These are phyloP conservation scores for Fremontodendron californicum DNA, from an alignment of 345 rosid genomes.

Conservation along the genomic window DNA sequence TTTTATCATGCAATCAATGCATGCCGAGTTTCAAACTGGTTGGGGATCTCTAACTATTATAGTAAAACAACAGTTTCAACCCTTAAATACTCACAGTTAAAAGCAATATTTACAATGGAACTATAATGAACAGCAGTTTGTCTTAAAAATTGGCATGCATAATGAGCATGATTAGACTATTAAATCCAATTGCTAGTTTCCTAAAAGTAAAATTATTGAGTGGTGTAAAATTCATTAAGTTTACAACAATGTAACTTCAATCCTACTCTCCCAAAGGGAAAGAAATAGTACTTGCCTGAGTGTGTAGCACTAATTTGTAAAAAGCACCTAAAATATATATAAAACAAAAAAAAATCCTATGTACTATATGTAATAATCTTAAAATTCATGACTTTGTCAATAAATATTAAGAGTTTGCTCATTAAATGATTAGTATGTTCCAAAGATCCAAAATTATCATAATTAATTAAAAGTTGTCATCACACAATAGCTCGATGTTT, in stretches of 20 bases:
- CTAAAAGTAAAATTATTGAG: too few species aligned
- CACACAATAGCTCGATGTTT: too few species aligned
- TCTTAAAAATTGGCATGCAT: background rate
- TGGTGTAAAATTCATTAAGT: background rate
- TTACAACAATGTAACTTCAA: background rate
- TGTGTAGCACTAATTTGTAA: background rate
- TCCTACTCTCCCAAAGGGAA: background rate
- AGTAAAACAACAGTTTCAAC: background rate
- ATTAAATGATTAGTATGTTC: too few species aligned
- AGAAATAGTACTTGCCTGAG: background rate
- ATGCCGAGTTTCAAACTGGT: background rate
- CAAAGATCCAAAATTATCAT: too few species aligned
- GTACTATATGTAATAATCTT: background rate
- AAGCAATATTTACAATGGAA: background rate
- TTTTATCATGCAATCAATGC: too few species aligned
- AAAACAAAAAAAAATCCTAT: background rate
- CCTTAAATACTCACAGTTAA: background rate
- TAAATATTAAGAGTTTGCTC: too few species aligned
- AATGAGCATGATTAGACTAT: too few species aligned
- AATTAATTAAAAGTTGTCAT: too few species aligned
- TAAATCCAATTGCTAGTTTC: too few species aligned
- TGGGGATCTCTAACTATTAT: background rate
- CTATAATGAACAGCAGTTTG: background rate
- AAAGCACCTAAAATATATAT: background rate
- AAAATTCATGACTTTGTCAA: too few species aligned